Percentiles rank a stretch among this genome's conserved stretches.
These are phyloP conservation scores for Parasitella parasitica DNA, from an alignment of 371 early-diverging fungal genomes.

Conservation along the genomic window DNA sequence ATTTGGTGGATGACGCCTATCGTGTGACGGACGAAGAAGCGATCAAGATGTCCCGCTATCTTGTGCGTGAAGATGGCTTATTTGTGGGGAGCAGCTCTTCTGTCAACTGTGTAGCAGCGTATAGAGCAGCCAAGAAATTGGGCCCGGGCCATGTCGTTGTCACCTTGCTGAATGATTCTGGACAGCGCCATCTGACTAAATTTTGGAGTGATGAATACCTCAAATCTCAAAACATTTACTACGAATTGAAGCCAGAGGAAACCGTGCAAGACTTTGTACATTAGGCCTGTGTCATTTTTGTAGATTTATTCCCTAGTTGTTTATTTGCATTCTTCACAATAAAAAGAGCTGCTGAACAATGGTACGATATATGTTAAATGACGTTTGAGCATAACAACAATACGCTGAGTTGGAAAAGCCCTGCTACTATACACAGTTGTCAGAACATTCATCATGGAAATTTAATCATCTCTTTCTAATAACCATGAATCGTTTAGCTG, in stretches of 20 bases:
- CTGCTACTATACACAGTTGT: too few species aligned
- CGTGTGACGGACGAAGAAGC: constrained; percentile 89
- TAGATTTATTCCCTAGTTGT: neutral
- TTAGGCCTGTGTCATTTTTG: neutral
- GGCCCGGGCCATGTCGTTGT: constrained; percentile 82
- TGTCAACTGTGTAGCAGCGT: constrained; percentile 90
- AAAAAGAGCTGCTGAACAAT: neutral
- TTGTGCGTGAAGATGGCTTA: constrained; percentile 85
- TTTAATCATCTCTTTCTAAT: too few species aligned
- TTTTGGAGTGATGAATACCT: constrained; percentile 71
- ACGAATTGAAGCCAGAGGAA: constrained; percentile 30
- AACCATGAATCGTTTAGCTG: neutral
- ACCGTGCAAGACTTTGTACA: constrained; percentile 37
- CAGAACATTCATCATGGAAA: too few species aligned
- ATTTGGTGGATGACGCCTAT: constrained; percentile 83
- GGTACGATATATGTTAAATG: too few species aligned
- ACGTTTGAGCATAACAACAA: too few species aligned
- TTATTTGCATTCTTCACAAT: neutral
- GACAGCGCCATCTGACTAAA: constrained; percentile 81
- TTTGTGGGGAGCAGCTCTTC: constrained; percentile 93
- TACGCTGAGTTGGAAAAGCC: too few species aligned
- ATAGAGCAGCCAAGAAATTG: constrained; percentile 66
- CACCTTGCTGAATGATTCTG: constrained; percentile 84
- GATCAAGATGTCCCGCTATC: constrained; percentile 85
- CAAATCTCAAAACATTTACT: constrained; percentile 29